Conservation (phyloP, 163 green algal genomes). For the Prototheca cutis region DNA sequence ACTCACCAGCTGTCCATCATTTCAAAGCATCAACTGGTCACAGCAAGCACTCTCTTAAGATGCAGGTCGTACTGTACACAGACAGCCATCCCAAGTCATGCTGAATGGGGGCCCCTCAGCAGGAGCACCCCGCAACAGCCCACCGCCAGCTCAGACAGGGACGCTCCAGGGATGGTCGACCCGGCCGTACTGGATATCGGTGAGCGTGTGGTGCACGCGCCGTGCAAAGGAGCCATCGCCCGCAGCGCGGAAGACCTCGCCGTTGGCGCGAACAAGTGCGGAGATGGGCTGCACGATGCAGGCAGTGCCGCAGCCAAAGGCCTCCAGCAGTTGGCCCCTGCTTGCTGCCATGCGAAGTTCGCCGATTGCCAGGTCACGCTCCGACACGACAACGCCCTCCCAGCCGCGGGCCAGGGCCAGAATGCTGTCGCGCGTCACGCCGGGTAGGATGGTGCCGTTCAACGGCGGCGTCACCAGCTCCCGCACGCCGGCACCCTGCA, state of each 20-base stretch:
- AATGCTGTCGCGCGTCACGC: constrained; percentile 77
- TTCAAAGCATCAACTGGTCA: too few relatives aligned
- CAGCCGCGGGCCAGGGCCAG: constrained; percentile 56
- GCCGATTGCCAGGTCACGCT: constrained; percentile 40
- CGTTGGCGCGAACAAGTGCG: constrained; percentile 22
- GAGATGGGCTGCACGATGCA: constrained; percentile 55
- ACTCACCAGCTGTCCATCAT: too few relatives aligned
- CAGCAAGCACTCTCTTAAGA: too few relatives aligned
- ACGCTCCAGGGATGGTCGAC: constrained; percentile 34
- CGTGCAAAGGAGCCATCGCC: constrained; percentile 6
- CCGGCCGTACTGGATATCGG: constrained; percentile 49
- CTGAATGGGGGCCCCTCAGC: too few relatives aligned
- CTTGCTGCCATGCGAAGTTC: constrained; percentile 34
- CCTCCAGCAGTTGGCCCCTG: constrained; percentile 43
- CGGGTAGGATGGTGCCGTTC: constrained; percentile 86
- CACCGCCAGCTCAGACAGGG: constrained; percentile 12
- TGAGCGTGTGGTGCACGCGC: constrained; percentile 17
- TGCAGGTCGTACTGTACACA: too few relatives aligned
- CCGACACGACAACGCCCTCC: constrained; percentile 35
- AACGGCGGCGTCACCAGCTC: constrained; percentile 70
- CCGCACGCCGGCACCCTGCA: constrained; percentile 7
- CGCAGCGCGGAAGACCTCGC: neutral
- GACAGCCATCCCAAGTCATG: too few relatives aligned
- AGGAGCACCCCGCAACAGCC: too few relatives aligned
- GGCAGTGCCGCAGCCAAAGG: constrained; percentile 63